Evolutionary conservation across 129 eudicot genomes (phyloP).

Genomic region (Artemisia annua): DNA sequence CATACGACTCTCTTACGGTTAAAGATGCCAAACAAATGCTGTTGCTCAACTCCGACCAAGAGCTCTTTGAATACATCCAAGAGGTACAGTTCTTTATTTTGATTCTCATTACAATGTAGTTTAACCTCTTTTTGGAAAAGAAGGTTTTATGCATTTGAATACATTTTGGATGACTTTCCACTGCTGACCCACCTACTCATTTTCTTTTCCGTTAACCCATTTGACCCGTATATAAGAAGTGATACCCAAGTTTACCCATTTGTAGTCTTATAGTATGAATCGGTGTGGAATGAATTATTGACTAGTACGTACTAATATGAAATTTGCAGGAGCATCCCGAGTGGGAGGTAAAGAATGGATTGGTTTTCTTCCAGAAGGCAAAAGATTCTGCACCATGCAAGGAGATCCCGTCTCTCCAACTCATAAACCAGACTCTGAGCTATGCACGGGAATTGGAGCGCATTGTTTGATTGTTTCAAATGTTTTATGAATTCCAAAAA

Average conservation of each 20-base stretch:
- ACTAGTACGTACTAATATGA: neutral
- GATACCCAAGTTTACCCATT: neutral
- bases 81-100: slow-evolving; percentile 46
- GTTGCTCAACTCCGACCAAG: slow-evolving; percentile 74
- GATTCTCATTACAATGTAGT: too few species aligned
- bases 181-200: neutral
- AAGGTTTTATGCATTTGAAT: too few species aligned
- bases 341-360: slow-evolving; percentile 87
- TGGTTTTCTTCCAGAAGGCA: slow-evolving; percentile 68
- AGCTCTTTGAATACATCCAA: slow-evolving; percentile 65
- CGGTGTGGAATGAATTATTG: neutral
- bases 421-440: slow-evolving; percentile 85
- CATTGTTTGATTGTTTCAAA: slow-evolving; percentile 53
- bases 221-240: neutral
- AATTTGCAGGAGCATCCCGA: slow-evolving; percentile 83
- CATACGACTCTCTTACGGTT: slow-evolving; percentile 78
- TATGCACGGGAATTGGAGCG: slow-evolving; percentile 95
- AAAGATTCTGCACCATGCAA: slow-evolving; percentile 80
- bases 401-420: slow-evolving; percentile 88
- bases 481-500: neutral
- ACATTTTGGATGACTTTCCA: too few species aligned
- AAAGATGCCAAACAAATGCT: slow-evolving; percentile 74
- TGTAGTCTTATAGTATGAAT: neutral
- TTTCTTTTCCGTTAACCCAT: neutral
- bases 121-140: too few species aligned